Percentiles rank a stretch among this genome's conserved stretches.
phyloP scores from a whole-genome alignment of 371 early-diverging fungal species.

The Ordospora pajunii region DNA sequence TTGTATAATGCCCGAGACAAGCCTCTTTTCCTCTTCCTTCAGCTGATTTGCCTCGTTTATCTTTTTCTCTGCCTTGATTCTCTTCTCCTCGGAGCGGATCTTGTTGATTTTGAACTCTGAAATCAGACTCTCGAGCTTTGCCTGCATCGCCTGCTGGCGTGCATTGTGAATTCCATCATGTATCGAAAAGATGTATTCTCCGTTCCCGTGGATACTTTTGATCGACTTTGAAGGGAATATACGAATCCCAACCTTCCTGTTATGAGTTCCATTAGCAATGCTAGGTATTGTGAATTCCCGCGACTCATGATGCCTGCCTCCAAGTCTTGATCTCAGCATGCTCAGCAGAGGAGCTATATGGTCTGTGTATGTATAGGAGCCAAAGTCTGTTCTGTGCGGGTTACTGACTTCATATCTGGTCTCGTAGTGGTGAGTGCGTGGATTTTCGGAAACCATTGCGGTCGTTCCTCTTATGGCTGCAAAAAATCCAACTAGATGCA shows the following conservation, averaged over 20 bases:
- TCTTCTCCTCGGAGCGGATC: background rate
- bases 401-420: too few relatives aligned
- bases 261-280: background rate
- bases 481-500: too few relatives aligned
- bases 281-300: background rate
- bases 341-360: too few relatives aligned
- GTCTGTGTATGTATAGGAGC: too few relatives aligned
- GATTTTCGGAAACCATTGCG: too few relatives aligned
- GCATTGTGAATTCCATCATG: constrained; percentile 2
- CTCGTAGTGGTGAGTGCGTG: too few relatives aligned
- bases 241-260: background rate
- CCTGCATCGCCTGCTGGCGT: background rate
- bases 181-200: background rate
- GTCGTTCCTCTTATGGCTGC: too few relatives aligned
- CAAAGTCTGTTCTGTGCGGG: too few relatives aligned
- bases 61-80: background rate
- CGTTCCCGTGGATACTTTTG: too few relatives aligned
- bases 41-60: background rate
- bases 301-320: too few relatives aligned
- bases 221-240: background rate
- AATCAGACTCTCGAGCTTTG: background rate
- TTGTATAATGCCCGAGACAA: background rate
- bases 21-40: background rate
- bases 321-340: too few relatives aligned
- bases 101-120: background rate